Evolutionary conservation across 202 grass and related monocot species (phyloP), one percentile per base, ranked within the genome.

Genomic region (Setaria italica): DNA sequence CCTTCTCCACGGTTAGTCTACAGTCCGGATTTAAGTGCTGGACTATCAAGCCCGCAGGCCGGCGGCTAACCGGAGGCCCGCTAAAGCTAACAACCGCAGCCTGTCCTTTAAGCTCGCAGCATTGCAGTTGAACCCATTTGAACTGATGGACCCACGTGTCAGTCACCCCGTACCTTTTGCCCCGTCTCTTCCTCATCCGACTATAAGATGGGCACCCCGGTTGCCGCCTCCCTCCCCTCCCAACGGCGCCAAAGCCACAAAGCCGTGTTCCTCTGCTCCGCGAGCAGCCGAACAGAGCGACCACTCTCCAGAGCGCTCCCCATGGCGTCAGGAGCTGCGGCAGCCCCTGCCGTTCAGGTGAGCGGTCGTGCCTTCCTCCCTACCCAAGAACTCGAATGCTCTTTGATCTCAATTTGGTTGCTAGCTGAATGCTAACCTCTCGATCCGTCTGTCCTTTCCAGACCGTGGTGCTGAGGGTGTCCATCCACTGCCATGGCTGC

Each of bases 401-500:
- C 46, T 46, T 46, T 10, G 11, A 11, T 34, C 29, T 30, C 29
- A 34, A 54, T 74, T 54, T 35, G 7, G 16, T 42, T 57, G 51
- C 17, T 13, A 7, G 49, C 49, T 1, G n/a, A 57, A 66, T 67
- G 49, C 60, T 50, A 51, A 71, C 39, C 4, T 67, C 13, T 29
- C 59, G 30, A 34, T 41, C 43, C 48, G 15, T 32, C 34, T 8
- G 1, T 47, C 80, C 68, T 70, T 69, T 87, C 41, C 87, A 97
- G 97, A 92, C 92, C 43, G 79, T 88, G 82, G 87, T 89, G 88
- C 80, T 99, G 64, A 96, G 67, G 83, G 97, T 99, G 32, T 91
- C 94, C 76, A 97, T 99, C 73, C 94, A 99, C 86, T 99, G 97
- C 87, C 82, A 88, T 64, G 97, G 94, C 80, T 99, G 97, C 94